These are phyloP conservation scores for Phytophthora pseudosyringae DNA, from an alignment of 352 stramenopile species.

Conservation along the genomic window DNA sequence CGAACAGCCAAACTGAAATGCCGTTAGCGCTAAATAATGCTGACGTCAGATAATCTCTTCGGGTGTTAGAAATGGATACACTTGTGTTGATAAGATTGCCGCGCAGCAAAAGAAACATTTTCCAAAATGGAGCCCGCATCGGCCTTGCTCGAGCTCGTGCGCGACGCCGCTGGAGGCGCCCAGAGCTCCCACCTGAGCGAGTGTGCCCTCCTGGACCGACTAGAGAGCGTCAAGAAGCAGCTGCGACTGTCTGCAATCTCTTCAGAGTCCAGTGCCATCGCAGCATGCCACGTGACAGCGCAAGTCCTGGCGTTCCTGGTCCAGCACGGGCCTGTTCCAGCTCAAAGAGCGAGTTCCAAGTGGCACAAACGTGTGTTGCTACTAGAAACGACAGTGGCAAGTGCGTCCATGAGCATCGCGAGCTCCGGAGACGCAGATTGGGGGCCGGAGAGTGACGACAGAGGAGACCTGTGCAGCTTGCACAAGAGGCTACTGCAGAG, in stretches of 20 bases:
- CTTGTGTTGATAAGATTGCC: too few species aligned
- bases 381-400: conserved; percentile 32
- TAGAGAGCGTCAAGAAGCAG: conserved; percentile 26
- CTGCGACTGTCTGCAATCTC: conserved; percentile 15
- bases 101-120: not conserved
- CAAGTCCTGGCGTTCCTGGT: conserved; percentile 33
- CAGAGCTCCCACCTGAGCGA: conserved; percentile 21
- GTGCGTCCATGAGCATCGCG: conserved; percentile 4
- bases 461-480: conserved; percentile 25
- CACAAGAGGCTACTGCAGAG: conserved; percentile 28
- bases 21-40: conserved; percentile 3
- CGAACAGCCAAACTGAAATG: conserved; percentile 15
- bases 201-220: conserved; percentile 13
- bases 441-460: conserved; percentile 13
- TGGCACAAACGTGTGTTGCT: conserved; percentile 35
- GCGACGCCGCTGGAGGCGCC: conserved; percentile 12
- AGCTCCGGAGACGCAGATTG: conserved; percentile 5
- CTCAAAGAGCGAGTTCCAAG: conserved; percentile 15
- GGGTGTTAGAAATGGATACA: too few species aligned
- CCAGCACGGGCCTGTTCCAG: conserved; percentile 17
- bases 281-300: conserved; percentile 29
- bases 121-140: conserved; percentile 26
- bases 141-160: conserved; percentile 26
- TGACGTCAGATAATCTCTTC: not conserved
- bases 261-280: conserved; percentile 15